phyloP scores from a whole-genome alignment of 306 rosid genomes.

The Alnus rubra region DNA sequence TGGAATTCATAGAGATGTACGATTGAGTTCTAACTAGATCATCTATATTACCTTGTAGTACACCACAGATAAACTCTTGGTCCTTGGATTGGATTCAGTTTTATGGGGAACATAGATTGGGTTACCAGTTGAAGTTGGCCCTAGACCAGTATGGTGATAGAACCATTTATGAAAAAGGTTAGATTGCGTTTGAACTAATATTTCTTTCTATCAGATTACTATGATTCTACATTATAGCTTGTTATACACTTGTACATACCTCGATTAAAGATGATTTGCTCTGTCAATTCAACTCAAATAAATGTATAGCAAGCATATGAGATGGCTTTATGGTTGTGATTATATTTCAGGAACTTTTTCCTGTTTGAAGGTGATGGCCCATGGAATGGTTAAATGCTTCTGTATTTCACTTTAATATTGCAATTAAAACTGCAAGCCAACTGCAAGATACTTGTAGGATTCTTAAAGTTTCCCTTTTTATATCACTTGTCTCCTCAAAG shows the following conservation, averaged over 20 bases:
- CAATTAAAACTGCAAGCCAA: not conserved
- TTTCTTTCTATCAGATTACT: conserved; percentile 9
- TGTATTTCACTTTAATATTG: not conserved
- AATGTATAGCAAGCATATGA: not conserved
- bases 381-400: not conserved
- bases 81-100: conserved; percentile 89
- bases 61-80: conserved; percentile 92
- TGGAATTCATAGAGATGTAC: not conserved
- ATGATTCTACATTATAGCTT: not conserved
- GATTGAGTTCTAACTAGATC: conserved; percentile 13
- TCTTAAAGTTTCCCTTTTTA: not conserved
- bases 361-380: not conserved
- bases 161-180: conserved; percentile 78
- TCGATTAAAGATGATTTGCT: not conserved
- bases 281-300: not conserved
- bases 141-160: conserved; percentile 64
- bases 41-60: conserved; percentile 48
- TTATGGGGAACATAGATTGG: conserved; percentile 81
- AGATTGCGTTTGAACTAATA: conserved; percentile 6
- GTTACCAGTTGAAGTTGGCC: conserved; percentile 78
- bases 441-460: not conserved
- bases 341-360: not conserved
- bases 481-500: conserved; percentile 1
- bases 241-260: not conserved
- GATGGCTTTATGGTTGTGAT: not conserved